These are phyloP conservation scores for Calocybe gangraenosa DNA, from an alignment of 768 basidiomycete species.

Conservation along the genomic window DNA sequence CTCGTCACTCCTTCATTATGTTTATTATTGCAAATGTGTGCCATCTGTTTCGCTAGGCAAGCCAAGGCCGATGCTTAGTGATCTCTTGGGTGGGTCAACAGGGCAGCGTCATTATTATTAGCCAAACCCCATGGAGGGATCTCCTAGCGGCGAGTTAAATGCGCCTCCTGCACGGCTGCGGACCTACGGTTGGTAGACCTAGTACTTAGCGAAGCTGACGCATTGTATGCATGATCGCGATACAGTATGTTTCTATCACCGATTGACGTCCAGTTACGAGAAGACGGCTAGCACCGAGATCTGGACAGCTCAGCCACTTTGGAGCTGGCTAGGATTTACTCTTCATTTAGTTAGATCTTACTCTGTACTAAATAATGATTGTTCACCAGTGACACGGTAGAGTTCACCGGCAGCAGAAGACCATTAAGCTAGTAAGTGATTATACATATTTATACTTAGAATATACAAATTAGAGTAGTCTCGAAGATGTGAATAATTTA, in stretches of 20 bases:
- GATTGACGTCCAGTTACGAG: no score
- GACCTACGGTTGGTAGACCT: no score
- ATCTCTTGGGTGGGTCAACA: constrained; percentile 3
- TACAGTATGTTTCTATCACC: no score
- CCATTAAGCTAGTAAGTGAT: neutral
- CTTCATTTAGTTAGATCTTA: no score
- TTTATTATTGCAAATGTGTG: constrained; percentile 2
- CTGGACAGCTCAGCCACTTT: neutral
- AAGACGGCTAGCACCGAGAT: neutral
- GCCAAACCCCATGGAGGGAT: constrained; percentile 3
- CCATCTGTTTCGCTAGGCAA: constrained; percentile 3
- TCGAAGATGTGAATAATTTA: constrained; percentile 32
- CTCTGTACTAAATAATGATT: no score
- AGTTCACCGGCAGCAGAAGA: neutral
- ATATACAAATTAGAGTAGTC: constrained; percentile 13
- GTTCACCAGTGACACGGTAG: no score
- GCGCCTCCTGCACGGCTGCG: no score
- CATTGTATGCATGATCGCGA: no score
- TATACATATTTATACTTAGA: neutral
- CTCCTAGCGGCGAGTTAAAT: neutral
- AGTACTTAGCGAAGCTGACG: no score
- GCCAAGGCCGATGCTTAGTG: constrained; percentile 7
- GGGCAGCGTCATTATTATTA: constrained; percentile 1
- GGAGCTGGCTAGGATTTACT: neutral
- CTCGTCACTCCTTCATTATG: no score